Evolutionary conservation across 495 filamentous ascomycete genomes (phyloP).

Genomic region (Thermochaetoides thermophila): DNA sequence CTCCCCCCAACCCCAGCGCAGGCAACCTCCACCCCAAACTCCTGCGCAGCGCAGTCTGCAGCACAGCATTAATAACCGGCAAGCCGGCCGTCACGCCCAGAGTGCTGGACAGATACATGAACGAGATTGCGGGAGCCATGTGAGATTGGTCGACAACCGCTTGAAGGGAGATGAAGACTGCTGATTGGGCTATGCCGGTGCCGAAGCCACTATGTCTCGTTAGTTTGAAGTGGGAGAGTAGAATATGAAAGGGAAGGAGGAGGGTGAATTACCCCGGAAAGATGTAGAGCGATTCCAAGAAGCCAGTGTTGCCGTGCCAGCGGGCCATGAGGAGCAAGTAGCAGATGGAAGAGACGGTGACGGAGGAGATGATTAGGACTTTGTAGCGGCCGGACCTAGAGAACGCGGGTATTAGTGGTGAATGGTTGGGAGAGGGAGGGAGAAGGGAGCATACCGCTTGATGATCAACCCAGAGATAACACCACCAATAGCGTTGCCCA

Average conservation of each 20-base stretch:
- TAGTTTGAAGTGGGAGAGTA: not conserved
- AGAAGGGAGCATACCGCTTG: constrained; percentile 16
- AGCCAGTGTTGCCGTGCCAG: constrained; percentile 48
- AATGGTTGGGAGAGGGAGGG: not conserved
- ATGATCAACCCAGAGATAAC: constrained; percentile 45
- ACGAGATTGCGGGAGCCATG: constrained; percentile 40
- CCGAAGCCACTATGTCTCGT: constrained; percentile 28
- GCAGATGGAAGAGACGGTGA: constrained; percentile 31
- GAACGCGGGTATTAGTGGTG: too few relatives aligned
- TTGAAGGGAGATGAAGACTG: constrained; percentile 43
- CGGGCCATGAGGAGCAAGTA: constrained; percentile 41
- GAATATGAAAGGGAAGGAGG: constrained; percentile 13
- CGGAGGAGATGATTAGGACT: constrained; percentile 34
- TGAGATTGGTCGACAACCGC: constrained; percentile 31
- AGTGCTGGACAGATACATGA: constrained; percentile 36
- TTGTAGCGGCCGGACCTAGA: constrained; percentile 46
- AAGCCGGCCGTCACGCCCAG: constrained; percentile 40
- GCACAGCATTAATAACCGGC: constrained; percentile 32
- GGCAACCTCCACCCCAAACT: constrained; percentile 12
- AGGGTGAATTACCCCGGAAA: constrained; percentile 36
- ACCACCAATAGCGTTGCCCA: constrained; percentile 50
- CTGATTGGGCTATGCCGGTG: constrained; percentile 35
- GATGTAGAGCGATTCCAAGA: constrained; percentile 49
- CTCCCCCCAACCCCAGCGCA: constrained; percentile 10
- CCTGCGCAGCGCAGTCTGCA: constrained; percentile 15